phyloP scores from a whole-genome alignment of 2,329 filamentous ascomycete species.

The Stachybotrys chlorohalonatus region DNA sequence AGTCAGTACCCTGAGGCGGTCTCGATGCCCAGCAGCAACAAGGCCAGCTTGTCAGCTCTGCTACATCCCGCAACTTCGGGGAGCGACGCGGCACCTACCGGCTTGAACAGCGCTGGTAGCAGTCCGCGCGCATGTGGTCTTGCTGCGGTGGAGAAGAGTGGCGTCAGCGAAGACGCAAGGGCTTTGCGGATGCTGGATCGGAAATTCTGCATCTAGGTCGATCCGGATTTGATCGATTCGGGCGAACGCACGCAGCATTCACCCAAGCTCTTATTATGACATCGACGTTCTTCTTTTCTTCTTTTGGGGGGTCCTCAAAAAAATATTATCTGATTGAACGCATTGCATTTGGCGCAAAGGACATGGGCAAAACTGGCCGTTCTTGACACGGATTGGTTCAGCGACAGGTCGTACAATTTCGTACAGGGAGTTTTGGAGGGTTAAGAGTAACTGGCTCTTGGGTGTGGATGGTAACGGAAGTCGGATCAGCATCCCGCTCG shows the following conservation, averaged over 20 bases:
- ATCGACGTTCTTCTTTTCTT: no score
- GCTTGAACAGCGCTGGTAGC: constrained; percentile 32
- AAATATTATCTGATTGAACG: not conserved
- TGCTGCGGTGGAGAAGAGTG: constrained; percentile 22
- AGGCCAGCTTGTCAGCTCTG: constrained; percentile 38
- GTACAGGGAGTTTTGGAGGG: not conserved
- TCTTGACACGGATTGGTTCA: not conserved
- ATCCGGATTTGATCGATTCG: not conserved
- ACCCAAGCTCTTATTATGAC: no score
- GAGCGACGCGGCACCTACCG: constrained; percentile 35
- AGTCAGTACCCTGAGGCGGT: constrained; percentile 26
- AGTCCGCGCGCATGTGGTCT: constrained; percentile 19
- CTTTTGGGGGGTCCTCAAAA: no score
- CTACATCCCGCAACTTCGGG: constrained; percentile 40
- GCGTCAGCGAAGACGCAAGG: constrained; percentile 54
- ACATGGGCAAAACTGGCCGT: not conserved
- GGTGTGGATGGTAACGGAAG: no score
- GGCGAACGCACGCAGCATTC: not conserved
- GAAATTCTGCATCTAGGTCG: constrained; percentile 35
- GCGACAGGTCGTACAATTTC: not conserved
- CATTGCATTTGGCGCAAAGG: not conserved
- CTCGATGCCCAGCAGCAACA: constrained; percentile 17
- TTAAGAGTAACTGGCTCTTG: not conserved
- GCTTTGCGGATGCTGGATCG: constrained; percentile 58
- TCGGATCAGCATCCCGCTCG: not conserved